Evolutionary conservation across 2,329 filamentous ascomycete genomes (phyloP).

Genomic region (Lecanosticta acicola): DNA sequence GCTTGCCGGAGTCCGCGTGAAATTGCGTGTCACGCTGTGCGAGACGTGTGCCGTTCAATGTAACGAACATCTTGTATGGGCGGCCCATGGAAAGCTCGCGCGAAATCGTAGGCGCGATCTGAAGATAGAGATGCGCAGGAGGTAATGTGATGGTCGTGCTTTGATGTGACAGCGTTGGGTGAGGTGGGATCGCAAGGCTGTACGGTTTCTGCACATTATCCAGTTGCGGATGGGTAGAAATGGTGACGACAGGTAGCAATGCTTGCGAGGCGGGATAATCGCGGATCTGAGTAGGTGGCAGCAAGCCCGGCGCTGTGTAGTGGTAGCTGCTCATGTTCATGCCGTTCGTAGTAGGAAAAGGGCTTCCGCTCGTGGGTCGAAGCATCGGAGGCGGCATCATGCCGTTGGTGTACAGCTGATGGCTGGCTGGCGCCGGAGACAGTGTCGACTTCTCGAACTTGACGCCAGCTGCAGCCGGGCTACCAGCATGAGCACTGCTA

Average conservation of each 20-base stretch:
- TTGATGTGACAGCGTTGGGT: slow-evolving; percentile 61
- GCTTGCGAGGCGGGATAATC: slow-evolving; percentile 49
- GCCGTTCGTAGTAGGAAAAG: slow-evolving; percentile 17
- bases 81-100: slow-evolving; percentile 54
- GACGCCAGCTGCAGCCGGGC: slow-evolving; percentile 31
- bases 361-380: slow-evolving; percentile 27
- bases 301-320: slow-evolving; percentile 33
- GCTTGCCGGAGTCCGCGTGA: slow-evolving; percentile 29
- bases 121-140: slow-evolving; percentile 61
- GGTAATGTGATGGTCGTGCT: slow-evolving; percentile 68
- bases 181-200: slow-evolving; percentile 59
- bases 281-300: slow-evolving; percentile 29
- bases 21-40: slow-evolving; percentile 47
- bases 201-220: slow-evolving; percentile 52
- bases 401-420: slow-evolving; percentile 25
- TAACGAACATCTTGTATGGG: slow-evolving; percentile 71
- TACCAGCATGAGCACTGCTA: slow-evolving; percentile 36
- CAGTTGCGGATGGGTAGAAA: slow-evolving; percentile 64
- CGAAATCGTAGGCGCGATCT: slow-evolving; percentile 63
- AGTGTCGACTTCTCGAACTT: slow-evolving; percentile 38
- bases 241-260: slow-evolving; percentile 60
- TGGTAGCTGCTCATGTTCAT: slow-evolving; percentile 25
- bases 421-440: slow-evolving; percentile 38
- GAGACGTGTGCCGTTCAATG: slow-evolving; percentile 59
- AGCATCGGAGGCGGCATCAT: slow-evolving; percentile 29